Base-by-base conservation (phyloP, 371 early-diverging fungal genomes). In the Enteropsectra breve region DNA sequence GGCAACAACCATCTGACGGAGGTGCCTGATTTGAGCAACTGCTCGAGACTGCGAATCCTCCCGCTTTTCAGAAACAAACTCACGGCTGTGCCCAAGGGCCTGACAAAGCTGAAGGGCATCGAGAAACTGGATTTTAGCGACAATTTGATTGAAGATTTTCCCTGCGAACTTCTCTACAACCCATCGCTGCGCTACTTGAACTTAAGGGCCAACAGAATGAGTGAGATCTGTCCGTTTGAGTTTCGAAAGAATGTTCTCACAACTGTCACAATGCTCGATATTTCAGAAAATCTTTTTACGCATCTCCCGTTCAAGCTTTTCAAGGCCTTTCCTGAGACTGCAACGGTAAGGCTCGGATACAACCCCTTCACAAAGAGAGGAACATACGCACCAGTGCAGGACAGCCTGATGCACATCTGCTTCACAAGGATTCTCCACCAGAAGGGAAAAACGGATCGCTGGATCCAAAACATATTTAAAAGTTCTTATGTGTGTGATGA, bases 1-100 rank as follows among this genome's bases (percentile, higher is more conserved):
- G 87, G 85, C 1, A 84, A 84, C 59, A 87, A 87, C 72, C 64
- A 74, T 6, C 63, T 87, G 0, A 62, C 66, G 15, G 66, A 68
- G 0, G 68, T 87, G 0, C 87, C 87, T 1, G 72, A 74, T 18
- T 46, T 80, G n/a, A 59, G 63, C 23, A 67, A 49, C 15, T 57
- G 78, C 30, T 70, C 50, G 28, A 68, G 58, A 29, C 76, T 80
- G 18, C 72, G 70, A 45, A 78, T 80, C 8, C 75, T 80, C 23
- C 78, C 80, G 11, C 65, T 78, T 13, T 80, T 76, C 54, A 75
- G 75, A 61, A 80, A 80, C 59, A 57, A 69, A 21, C 21, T 80
- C 8, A 59, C 54, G 33, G 48, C 47, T 34, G 45, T 80, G 5
- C 64, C 67, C 29, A 18, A 55, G 24, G 60, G 75, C 55, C 40